A percentile compares a stretch with the other conserved stretches of the same genome.
These are phyloP conservation scores for Pseudocercospora fuligena DNA, from an alignment of 2,329 filamentous ascomycete genomes.

Conservation along the genomic window DNA sequence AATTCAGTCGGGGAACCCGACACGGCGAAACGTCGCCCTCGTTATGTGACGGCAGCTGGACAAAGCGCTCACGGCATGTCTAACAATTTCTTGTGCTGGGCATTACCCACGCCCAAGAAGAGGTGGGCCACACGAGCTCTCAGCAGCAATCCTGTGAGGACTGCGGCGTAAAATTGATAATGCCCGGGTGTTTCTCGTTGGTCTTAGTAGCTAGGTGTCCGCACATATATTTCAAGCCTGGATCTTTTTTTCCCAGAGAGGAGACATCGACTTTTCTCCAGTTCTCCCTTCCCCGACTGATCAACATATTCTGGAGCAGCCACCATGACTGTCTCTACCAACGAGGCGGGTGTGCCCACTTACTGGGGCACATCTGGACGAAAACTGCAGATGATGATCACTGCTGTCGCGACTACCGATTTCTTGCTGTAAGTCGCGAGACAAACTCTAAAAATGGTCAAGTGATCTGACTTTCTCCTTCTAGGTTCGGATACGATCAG, in stretches of 20 bases:
- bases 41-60: background rate
- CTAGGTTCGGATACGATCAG: background rate
- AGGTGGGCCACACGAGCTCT: background rate
- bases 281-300: background rate
- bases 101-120: conserved; percentile 5
- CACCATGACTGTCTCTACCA: conserved; percentile 27
- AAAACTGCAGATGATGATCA: conserved; percentile 25
- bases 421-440: conserved; percentile 21
- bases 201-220: conserved; percentile 4
- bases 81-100: background rate
- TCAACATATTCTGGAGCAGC: conserved; percentile 5
- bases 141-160: background rate
- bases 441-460: background rate
- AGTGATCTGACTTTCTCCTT: background rate
- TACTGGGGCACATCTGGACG: conserved; percentile 30
- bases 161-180: too few relatives aligned
- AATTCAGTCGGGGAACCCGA: background rate
- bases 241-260: background rate
- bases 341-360: conserved; percentile 27
- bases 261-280: background rate
- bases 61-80: background rate
- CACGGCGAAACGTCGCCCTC: background rate
- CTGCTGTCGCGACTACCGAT: conserved; percentile 26
- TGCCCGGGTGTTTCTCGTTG: background rate
- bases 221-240: background rate